Conservation (phyloP, 2,329 filamentous ascomycete species). For the Venturiaceae sp. region DNA sequence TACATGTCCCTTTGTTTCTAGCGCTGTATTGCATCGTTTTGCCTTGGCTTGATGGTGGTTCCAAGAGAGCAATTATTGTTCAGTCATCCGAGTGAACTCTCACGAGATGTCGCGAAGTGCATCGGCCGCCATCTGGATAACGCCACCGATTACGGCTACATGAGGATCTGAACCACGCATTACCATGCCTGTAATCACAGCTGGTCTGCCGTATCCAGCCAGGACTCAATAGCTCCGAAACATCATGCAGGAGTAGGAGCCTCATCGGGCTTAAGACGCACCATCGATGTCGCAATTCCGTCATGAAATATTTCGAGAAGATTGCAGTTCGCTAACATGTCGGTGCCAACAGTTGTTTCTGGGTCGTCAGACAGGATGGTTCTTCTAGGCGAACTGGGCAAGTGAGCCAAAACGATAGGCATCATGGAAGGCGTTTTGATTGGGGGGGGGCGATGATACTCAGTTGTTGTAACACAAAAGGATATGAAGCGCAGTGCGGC, state of each 20-base stretch:
- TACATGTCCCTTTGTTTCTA: not conserved
- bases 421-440: conserved; percentile 7
- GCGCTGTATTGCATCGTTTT: not conserved
- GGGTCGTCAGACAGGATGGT: conserved; percentile 83
- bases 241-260: not conserved
- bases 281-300: not conserved
- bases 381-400: conserved; percentile 71
- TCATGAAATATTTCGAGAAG: not conserved
- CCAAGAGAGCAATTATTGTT: too few relatives aligned
- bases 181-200: not conserved
- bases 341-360: conserved; percentile 57
- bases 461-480: not conserved
- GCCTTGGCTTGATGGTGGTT: conserved; percentile 10
- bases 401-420: conserved; percentile 30
- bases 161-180: not conserved
- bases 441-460: not conserved
- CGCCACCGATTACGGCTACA: not conserved
- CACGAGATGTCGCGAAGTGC: not conserved
- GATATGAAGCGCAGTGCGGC: not conserved
- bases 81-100: too few relatives aligned
- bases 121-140: not conserved
- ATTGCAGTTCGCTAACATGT: not conserved
- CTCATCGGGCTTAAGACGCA: not conserved
- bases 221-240: not conserved
- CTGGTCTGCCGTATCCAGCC: not conserved